Evolutionary conservation across 148 eudicot species (phyloP).

Genomic region (Cornus kousa): DNA sequence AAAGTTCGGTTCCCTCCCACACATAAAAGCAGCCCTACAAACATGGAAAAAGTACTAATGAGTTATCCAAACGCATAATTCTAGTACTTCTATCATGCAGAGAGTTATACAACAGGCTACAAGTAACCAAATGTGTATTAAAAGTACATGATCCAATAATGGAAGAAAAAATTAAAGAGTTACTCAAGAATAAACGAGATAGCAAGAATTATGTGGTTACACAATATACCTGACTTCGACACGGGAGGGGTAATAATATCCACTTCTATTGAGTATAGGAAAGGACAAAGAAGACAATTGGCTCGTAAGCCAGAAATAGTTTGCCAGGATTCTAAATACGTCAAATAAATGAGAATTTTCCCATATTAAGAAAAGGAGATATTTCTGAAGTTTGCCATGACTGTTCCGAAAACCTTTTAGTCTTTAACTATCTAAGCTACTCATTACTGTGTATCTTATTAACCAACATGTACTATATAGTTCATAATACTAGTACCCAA

Average conservation of each 20-base stretch:
- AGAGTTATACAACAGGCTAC: background rate
- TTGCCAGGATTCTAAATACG: background rate
- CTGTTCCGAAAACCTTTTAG: background rate
- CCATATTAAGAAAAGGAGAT: background rate
- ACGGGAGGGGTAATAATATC: background rate
- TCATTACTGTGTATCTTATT: too few species aligned
- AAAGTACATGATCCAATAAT: background rate
- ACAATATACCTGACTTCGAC: background rate
- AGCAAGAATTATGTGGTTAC: background rate
- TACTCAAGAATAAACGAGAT: background rate
- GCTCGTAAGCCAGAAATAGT: background rate
- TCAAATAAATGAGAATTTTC: background rate
- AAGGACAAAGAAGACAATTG: background rate
- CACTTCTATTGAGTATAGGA: background rate
- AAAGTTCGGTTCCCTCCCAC: constrained; percentile 86
- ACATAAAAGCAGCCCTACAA: constrained; percentile 91
- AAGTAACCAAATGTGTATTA: background rate
- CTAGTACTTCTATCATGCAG: background rate
- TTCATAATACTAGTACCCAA: too few species aligned
- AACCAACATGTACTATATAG: too few species aligned
- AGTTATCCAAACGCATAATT: background rate
- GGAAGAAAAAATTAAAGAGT: background rate
- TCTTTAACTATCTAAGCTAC: background rate
- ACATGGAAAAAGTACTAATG: background rate
- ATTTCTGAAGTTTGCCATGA: background rate